Conservation (phyloP, 2,329 filamentous ascomycete genomes). For the Lasiodiplodia sp. region DNA sequence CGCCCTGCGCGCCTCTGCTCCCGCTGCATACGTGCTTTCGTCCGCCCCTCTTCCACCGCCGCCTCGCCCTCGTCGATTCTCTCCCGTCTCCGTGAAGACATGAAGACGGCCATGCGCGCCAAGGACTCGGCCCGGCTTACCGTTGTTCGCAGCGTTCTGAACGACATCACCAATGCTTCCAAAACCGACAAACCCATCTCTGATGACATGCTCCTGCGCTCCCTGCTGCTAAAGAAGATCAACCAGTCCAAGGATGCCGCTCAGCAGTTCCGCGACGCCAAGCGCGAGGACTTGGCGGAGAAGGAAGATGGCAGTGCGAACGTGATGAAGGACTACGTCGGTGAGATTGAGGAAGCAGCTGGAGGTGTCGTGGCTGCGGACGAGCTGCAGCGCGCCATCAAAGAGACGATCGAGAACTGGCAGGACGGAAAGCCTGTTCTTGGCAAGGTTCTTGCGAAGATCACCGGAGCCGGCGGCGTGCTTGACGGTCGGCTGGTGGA, state of each 20-base stretch:
- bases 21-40: slow-evolving; percentile 35
- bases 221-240: slow-evolving; percentile 70
- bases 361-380: slow-evolving; percentile 59
- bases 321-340: slow-evolving; percentile 71
- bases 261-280: slow-evolving; percentile 69
- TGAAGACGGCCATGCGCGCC: slow-evolving; percentile 57
- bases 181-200: slow-evolving; percentile 75
- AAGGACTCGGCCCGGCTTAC: slow-evolving; percentile 66
- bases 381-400: slow-evolving; percentile 64
- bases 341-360: slow-evolving; percentile 57
- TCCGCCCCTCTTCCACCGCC: slow-evolving; percentile 31
- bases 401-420: slow-evolving; percentile 56
- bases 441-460: slow-evolving; percentile 69
- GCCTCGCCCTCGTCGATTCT: slow-evolving; percentile 47
- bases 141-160: slow-evolving; percentile 72
- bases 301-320: slow-evolving; percentile 72
- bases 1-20: slow-evolving; percentile 33
- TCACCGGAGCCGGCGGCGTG: slow-evolving; percentile 47
- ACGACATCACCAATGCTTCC: slow-evolving; percentile 75
- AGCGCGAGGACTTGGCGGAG: slow-evolving; percentile 71
- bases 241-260: slow-evolving; percentile 65
- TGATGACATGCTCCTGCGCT: slow-evolving; percentile 73
- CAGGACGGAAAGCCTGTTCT: slow-evolving; percentile 59
- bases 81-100: slow-evolving; percentile 53
- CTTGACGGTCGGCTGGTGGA: slow-evolving; percentile 71